These are phyloP conservation scores for Rosellinia necatrix DNA, from an alignment of 2,329 filamentous ascomycete species.

Conservation along the genomic window DNA sequence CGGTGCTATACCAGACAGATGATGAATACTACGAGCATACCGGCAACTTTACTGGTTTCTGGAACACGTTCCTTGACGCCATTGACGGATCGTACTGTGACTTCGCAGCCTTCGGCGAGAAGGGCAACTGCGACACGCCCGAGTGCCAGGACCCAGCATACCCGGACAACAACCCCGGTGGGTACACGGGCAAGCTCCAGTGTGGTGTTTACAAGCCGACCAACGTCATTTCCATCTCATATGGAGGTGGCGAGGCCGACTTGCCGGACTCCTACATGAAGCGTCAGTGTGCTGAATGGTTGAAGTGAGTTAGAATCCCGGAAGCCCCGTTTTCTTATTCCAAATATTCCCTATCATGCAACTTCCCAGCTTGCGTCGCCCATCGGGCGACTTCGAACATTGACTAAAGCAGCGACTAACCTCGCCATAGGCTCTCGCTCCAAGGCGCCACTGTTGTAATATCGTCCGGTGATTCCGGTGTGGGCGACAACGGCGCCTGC, in stretches of 20 bases:
- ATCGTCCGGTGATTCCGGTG: constrained; percentile 28
- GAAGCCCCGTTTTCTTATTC: constrained; percentile 33
- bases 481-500: constrained; percentile 43
- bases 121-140: constrained; percentile 29
- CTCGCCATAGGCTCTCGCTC: constrained; percentile 19
- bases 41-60: constrained; percentile 40
- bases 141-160: constrained; percentile 31
- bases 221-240: constrained; percentile 31
- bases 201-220: constrained; percentile 31
- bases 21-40: constrained; percentile 37
- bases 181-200: constrained; percentile 29
- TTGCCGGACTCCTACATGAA: constrained; percentile 28
- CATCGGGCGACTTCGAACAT: neutral
- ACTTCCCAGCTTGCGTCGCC: neutral
- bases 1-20: constrained; percentile 33
- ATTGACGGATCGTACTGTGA: constrained; percentile 36
- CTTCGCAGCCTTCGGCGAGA: constrained; percentile 32
- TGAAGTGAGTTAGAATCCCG: constrained; percentile 25
- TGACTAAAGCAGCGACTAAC: neutral
- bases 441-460: constrained; percentile 30
- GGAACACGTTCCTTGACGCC: constrained; percentile 32
- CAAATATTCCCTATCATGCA: constrained; percentile 25
- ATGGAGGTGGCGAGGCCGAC: constrained; percentile 25
- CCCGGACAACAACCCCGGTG: constrained; percentile 26
- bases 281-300: constrained; percentile 30